Conservation (phyloP, 2,329 filamentous ascomycete species). For the Talaromyces sp. region DNA sequence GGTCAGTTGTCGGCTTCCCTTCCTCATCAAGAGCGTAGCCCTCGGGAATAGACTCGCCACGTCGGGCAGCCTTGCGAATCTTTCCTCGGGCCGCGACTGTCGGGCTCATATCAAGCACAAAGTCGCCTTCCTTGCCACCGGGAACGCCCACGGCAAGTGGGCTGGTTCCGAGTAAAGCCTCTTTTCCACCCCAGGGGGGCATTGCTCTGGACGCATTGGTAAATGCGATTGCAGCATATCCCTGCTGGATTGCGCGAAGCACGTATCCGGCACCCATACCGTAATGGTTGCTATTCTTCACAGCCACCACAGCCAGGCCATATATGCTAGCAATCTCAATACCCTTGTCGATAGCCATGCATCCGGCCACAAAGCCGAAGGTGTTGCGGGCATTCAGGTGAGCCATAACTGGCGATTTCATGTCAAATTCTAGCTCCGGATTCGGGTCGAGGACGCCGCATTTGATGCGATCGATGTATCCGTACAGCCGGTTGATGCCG, state of each 20-base stretch:
- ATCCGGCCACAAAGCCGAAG: constrained; percentile 25
- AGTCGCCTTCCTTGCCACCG: constrained; percentile 10
- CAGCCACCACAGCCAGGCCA: constrained; percentile 21
- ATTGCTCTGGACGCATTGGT: constrained; percentile 30
- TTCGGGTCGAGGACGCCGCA: constrained; percentile 17
- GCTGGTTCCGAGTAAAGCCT: constrained; percentile 11
- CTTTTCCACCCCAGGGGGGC: constrained; percentile 27
- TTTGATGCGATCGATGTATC: constrained; percentile 20
- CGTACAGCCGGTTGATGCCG: constrained; percentile 18
- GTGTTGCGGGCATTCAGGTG: constrained; percentile 24
- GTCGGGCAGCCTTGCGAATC: constrained; percentile 19
- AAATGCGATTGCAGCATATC: constrained; percentile 24
- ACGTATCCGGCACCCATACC: constrained; percentile 24
- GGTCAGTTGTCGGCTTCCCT: constrained; percentile 18
- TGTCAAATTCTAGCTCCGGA: constrained; percentile 13
- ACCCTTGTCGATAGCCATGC: constrained; percentile 18
- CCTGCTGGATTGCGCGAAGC: constrained; percentile 16
- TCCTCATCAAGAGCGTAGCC: constrained; percentile 20
- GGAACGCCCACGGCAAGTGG: constrained; percentile 13
- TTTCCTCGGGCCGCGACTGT: constrained; percentile 21
- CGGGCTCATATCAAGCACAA: constrained; percentile 21
- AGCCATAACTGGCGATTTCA: constrained; percentile 22
- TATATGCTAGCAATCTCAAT: constrained; percentile 14
- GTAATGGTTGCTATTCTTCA: constrained; percentile 21
- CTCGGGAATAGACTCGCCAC: constrained; percentile 20